Evolutionary conservation across 257 asterid species (phyloP), one percentile per base, ranked within the genome.

Genomic region (Ajuga chamaepitys): DNA sequence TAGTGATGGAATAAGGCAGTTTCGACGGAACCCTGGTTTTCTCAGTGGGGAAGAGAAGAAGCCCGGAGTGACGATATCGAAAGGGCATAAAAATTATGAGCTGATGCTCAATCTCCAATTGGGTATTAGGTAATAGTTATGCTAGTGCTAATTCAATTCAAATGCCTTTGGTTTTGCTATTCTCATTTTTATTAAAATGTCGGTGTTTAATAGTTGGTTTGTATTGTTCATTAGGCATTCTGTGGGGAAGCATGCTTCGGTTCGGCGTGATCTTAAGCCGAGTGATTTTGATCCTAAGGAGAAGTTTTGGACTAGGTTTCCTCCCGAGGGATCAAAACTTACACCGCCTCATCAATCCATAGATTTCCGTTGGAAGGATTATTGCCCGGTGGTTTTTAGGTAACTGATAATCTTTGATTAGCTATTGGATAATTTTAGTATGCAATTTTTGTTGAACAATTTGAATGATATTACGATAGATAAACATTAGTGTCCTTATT

Each of bases 41-140:
- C 74, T 78, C 24, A 75, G 74, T 54, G 87, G 82, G 64, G 99
- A 94, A 70, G 88, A 68, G 62, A 94, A 88, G 96, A 94, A 85
- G 62, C 94, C 98, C 0, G 98, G 99, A 32, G 81, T 74, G 64
- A 88, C 95, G 0, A 90, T 94, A 51, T 81, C 91, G 1, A 91
- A 86, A 73, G 99, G 97, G 75, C 99, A 94, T 70, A 94, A 88
- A 85, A 87, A 91, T 68, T 94, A 94, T 40, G 95, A 86, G 37
- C 80, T 94, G 74, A 94, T 94, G 98, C 97, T 94, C 45, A 94
- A 91, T 82, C 95, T 94, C 72, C 99, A 94, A 66, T 61, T 94
- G 87, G 99, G 99, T 22, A 94, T 91, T 45, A 83, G 99, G 99
- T 90, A 75, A 62, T 10, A 51, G 45, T 53, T 35, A 32, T 13